Conservation (phyloP, 2,329 filamentous ascomycete genomes). For the Mollisiaceae sp. region DNA sequence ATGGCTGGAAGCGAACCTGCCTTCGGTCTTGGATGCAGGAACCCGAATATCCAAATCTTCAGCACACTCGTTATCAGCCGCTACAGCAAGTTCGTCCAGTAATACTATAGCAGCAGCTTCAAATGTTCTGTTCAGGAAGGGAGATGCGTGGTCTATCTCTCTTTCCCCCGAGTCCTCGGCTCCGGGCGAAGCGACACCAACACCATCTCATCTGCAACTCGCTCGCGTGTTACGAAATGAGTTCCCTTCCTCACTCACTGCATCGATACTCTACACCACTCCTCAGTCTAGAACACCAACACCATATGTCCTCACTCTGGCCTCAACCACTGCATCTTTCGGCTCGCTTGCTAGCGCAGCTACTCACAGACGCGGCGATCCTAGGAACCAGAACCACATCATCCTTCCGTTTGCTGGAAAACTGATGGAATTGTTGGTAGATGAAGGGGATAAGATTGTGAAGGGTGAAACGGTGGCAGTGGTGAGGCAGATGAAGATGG, state of each 20-base stretch:
- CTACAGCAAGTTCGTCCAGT: slow-evolving; percentile 28
- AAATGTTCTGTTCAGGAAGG: slow-evolving; percentile 58
- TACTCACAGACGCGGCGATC: slow-evolving; percentile 55
- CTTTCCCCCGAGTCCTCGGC: slow-evolving; percentile 46
- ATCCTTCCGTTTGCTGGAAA: slow-evolving; percentile 63
- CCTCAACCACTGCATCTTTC: slow-evolving; percentile 51
- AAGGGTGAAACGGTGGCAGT: slow-evolving; percentile 61
- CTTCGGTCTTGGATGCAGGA: slow-evolving; percentile 41
- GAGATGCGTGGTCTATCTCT: slow-evolving; percentile 61
- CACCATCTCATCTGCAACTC: slow-evolving; percentile 57
- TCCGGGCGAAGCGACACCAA: slow-evolving; percentile 29
- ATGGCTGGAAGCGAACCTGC: slow-evolving; percentile 60
- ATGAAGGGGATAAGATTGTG: slow-evolving; percentile 53
- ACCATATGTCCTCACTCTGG: slow-evolving; percentile 49
- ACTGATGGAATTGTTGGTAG: slow-evolving; percentile 62
- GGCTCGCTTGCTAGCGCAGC: slow-evolving; percentile 55
- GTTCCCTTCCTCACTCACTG: slow-evolving; percentile 60
- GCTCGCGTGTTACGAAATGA: slow-evolving; percentile 62
- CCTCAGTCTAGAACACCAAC: slow-evolving; percentile 50
- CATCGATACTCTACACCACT: slow-evolving; percentile 55
- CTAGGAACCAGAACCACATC: slow-evolving; percentile 55
- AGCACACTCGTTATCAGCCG: slow-evolving; percentile 41
- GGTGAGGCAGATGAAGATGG: slow-evolving; percentile 73
- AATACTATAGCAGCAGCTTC: slow-evolving; percentile 38
- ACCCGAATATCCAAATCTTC: slow-evolving; percentile 42